These are phyloP conservation scores for Tetrapisispora taiwanensis DNA, from an alignment of 805 yeast species.

Conservation along the genomic window DNA sequence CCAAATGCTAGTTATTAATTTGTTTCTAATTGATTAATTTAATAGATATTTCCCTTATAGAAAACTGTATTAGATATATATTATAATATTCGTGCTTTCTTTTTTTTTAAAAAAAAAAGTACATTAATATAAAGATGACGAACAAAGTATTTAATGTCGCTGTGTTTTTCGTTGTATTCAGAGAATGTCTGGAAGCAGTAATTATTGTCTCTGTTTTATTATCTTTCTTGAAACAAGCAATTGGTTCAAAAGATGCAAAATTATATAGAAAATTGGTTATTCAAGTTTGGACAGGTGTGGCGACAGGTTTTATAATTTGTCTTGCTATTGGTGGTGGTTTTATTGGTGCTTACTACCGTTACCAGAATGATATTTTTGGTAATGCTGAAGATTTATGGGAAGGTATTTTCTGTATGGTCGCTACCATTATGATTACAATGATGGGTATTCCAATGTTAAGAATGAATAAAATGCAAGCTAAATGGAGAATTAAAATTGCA, in stretches of 20 bases:
- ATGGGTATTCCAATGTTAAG: constrained; percentile 98
- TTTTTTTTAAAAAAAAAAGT: too few relatives aligned
- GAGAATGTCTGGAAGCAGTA: constrained; percentile 91
- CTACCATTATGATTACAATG: constrained; percentile 74
- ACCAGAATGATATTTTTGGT: constrained; percentile 77
- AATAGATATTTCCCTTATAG: too few relatives aligned
- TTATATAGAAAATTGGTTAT: constrained; percentile 52
- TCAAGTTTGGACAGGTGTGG: constrained; percentile 85
- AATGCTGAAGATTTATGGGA: constrained; percentile 92
- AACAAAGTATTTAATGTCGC: constrained; percentile 36
- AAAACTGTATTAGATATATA: too few relatives aligned
- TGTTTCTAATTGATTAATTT: too few relatives aligned
- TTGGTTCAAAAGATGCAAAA: constrained; percentile 43
- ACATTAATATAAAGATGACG: too few relatives aligned
- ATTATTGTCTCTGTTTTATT: constrained; percentile 82
- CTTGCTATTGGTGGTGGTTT: constrained; percentile 81
- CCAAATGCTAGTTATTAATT: too few relatives aligned
- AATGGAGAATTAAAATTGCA: constrained; percentile 95
- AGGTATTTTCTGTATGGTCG: constrained; percentile 87
- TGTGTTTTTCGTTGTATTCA: constrained; percentile 80
- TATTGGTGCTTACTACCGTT: constrained; percentile 83
- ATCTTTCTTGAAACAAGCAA: constrained; percentile 84
- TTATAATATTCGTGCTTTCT: too few relatives aligned
- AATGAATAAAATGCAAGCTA: constrained; percentile 89
- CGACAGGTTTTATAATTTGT: constrained; percentile 67